phyloP scores from a whole-genome alignment of 1,284 basidiomycete species.

The Rhodotorula sp. region DNA sequence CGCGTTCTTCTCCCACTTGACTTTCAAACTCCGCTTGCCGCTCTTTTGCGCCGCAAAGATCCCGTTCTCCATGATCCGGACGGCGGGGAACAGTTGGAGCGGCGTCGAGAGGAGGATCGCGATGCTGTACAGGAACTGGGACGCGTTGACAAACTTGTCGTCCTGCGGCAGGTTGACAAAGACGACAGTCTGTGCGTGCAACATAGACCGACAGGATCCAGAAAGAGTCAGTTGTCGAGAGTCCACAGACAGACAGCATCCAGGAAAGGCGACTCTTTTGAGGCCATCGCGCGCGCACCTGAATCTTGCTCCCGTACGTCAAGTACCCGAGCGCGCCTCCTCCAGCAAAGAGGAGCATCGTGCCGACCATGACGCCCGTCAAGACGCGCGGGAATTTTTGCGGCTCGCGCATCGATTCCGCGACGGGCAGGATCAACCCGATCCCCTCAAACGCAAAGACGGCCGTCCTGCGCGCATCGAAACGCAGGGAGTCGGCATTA shows the following conservation, averaged over 20 bases:
- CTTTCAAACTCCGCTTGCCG: constrained; percentile 67
- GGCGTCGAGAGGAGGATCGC: constrained; percentile 93
- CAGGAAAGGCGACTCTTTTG: too few species aligned
- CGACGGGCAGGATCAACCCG: constrained; percentile 94
- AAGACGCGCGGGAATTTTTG: constrained; percentile 85
- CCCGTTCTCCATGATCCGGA: constrained; percentile 95
- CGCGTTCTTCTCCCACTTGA: constrained; percentile 83
- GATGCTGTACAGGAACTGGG: constrained; percentile 63
- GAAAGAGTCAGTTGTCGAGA: too few species aligned
- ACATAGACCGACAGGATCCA: too few species aligned
- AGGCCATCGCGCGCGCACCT: constrained; percentile 9
- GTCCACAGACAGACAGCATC: not conserved
- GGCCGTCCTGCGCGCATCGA: constrained; percentile 64
- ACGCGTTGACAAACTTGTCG: constrained; percentile 83
- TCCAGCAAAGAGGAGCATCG: constrained; percentile 81
- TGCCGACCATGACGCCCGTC: constrained; percentile 83
- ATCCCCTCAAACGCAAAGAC: constrained; percentile 99
- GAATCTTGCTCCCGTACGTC: constrained; percentile 74
- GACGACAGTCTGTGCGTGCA: constrained; percentile 72
- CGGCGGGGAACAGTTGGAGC: constrained; percentile 93
- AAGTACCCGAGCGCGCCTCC: constrained; percentile 86
- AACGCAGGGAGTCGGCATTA: not conserved
- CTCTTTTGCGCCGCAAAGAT: constrained; percentile 65
- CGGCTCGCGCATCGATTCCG: constrained; percentile 88
- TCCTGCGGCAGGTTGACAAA: constrained; percentile 87